These are phyloP conservation scores for Verbascum thapsus DNA, from an alignment of 257 asterid genomes.

Conservation along the genomic window DNA sequence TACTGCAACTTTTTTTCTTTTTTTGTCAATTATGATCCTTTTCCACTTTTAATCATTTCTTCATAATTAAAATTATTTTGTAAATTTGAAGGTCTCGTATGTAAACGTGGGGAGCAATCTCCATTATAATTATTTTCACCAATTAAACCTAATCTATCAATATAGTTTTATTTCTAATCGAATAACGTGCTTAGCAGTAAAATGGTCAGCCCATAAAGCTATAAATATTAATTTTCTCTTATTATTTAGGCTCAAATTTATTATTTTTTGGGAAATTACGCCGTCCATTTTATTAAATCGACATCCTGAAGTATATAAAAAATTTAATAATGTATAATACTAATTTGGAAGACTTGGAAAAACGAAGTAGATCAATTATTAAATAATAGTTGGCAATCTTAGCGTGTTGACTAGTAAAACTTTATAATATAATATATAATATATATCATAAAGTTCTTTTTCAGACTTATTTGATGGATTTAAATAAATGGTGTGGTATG, in stretches of 20 bases:
- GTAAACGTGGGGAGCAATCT: constrained; percentile 15
- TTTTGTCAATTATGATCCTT: no score
- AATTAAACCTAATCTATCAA: no score
- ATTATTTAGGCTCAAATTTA: no score
- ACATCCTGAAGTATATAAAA: not conserved
- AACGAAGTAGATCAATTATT: not conserved
- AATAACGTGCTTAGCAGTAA: constrained; percentile 38
- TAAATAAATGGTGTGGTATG: no score
- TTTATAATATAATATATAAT: no score
- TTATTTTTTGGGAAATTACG: constrained; percentile 7
- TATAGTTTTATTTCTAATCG: not conserved
- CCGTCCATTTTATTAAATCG: not conserved
- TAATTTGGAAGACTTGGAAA: not conserved
- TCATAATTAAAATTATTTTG: no score
- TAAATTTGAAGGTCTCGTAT: not conserved
- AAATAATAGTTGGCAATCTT: not conserved
- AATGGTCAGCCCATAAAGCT: constrained; percentile 29
- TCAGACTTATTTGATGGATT: no score
- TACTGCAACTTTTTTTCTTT: no score
- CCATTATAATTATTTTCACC: not conserved
- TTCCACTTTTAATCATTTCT: no score
- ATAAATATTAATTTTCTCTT: no score
- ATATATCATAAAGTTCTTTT: no score
- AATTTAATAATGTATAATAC: no score
- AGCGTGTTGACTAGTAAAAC: not conserved